Conservation (phyloP, 495 filamentous ascomycete genomes). For the Hamigera avellanea region DNA sequence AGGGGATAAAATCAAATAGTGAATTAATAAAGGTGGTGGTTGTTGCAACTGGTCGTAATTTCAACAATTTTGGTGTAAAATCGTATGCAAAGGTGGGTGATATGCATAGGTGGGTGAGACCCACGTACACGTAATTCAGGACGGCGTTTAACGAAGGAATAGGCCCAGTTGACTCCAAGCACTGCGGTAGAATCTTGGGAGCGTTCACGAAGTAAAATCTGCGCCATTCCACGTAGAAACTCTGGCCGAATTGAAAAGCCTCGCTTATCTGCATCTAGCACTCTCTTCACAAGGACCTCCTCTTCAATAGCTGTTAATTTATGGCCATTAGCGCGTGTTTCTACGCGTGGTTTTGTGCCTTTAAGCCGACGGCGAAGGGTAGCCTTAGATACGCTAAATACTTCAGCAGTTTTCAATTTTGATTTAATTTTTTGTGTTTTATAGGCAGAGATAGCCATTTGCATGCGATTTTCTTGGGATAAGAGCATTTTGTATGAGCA, state of each 20-base stretch:
- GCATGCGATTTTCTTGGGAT: no score
- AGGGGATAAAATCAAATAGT: no score
- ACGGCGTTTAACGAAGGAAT: conserved; percentile 2
- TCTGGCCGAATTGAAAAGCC: background rate
- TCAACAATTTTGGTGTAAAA: no score
- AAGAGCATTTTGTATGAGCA: no score
- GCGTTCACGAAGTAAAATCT: background rate
- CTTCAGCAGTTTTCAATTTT: no score
- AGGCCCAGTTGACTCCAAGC: conserved; percentile 1
- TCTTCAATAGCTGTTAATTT: background rate
- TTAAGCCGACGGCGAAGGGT: background rate
- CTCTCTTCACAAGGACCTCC: no score
- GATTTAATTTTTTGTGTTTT: no score
- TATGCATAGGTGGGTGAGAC: no score
- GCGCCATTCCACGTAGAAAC: background rate
- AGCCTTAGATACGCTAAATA: background rate
- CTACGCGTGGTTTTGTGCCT: background rate
- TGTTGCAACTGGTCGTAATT: no score
- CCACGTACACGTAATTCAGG: conserved; percentile 1
- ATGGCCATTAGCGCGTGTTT: background rate
- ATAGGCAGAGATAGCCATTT: no score
- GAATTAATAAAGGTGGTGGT: no score
- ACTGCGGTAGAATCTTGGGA: background rate
- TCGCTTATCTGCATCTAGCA: background rate
- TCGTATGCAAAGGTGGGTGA: no score